A percentile compares a stretch with the other conserved stretches of the same genome.
phyloP scores from a whole-genome alignment of 352 stramenopile species.

The Phytophthora citrophthora region DNA sequence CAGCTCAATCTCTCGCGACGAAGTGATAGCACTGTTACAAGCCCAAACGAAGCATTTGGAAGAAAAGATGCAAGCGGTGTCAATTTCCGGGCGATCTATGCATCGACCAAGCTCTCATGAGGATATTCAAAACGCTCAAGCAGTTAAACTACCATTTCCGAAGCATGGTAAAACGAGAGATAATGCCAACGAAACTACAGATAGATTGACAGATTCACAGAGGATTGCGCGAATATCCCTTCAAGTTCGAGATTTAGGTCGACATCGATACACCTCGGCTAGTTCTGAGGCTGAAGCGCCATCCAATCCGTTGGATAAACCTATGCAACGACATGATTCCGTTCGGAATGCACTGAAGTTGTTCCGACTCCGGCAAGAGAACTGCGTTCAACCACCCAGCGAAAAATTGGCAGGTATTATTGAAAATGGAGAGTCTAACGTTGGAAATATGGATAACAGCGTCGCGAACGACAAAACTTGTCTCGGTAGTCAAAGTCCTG shows the following conservation, averaged over 20 bases:
- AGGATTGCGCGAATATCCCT: constrained; percentile 15
- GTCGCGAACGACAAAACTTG: background rate
- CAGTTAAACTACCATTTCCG: background rate
- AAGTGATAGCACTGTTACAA: constrained; percentile 35
- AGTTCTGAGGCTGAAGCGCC: background rate
- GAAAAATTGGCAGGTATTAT: constrained; percentile 1
- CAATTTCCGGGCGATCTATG: background rate
- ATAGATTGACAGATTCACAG: constrained; percentile 8
- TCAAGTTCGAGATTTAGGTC: constrained; percentile 16
- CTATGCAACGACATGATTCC: constrained; percentile 31
- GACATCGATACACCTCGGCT: constrained; percentile 8
- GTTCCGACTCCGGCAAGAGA: constrained; percentile 55
- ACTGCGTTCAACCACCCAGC: background rate
- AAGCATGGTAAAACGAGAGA: background rate
- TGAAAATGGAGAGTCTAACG: background rate
- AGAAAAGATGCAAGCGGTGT: constrained; percentile 28
- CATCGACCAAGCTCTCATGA: background rate
- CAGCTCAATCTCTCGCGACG: constrained; percentile 31
- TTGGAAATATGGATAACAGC: background rate
- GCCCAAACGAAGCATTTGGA: constrained; percentile 26
- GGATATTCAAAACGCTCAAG: background rate
- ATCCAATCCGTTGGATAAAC: background rate
- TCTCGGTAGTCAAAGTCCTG: background rate
- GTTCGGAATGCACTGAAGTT: constrained; percentile 62
- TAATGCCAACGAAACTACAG: background rate